A percentile compares a stretch with the other conserved stretches of the same genome.
phyloP scores from a whole-genome alignment of 176 grass and related monocot species.

The Zoysia pacifica region DNA sequence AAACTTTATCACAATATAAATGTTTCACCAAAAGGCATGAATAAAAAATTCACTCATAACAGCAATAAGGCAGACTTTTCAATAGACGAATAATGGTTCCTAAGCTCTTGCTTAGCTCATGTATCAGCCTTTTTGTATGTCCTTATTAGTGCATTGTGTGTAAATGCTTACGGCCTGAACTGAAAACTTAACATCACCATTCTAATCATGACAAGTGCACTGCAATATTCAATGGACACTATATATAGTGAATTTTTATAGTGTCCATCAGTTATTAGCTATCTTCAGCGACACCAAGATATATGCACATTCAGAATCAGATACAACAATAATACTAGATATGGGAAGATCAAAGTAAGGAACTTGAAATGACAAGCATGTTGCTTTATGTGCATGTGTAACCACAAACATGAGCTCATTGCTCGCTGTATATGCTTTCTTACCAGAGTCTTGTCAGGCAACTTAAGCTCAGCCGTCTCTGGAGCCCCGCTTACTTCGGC shows the following conservation, averaged over 20 bases:
- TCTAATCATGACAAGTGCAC: slow-evolving; percentile 18
- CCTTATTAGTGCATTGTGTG: slow-evolving; percentile 6
- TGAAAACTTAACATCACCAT: neutral
- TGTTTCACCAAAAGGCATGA: neutral
- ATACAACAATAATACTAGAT: slow-evolving; percentile 5
- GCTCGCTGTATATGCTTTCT: neutral
- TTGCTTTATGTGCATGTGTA: neutral
- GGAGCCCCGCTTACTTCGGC: slow-evolving; percentile 1
- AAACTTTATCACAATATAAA: neutral
- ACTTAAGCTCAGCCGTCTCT: slow-evolving; percentile 35
- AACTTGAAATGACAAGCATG: neutral
- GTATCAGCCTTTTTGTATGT: neutral
- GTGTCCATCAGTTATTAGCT: neutral
- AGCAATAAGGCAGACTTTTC: neutral
- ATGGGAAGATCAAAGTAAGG: slow-evolving; percentile 6
- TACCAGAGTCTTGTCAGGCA: slow-evolving; percentile 27
- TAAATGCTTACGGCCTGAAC: slow-evolving; percentile 4
- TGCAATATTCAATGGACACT: neutral
- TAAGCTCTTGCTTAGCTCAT: neutral
- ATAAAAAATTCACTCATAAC: neutral
- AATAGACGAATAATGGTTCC: neutral
- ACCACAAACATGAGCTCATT: neutral
- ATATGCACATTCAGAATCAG: slow-evolving; percentile 1
- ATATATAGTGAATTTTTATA: neutral
- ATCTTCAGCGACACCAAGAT: neutral